A percentile compares a stretch with the other conserved stretches of the same genome.
These are phyloP conservation scores for Trichosporon sp. DNA, from an alignment of 1,284 basidiomycete species.

Conservation along the genomic window DNA sequence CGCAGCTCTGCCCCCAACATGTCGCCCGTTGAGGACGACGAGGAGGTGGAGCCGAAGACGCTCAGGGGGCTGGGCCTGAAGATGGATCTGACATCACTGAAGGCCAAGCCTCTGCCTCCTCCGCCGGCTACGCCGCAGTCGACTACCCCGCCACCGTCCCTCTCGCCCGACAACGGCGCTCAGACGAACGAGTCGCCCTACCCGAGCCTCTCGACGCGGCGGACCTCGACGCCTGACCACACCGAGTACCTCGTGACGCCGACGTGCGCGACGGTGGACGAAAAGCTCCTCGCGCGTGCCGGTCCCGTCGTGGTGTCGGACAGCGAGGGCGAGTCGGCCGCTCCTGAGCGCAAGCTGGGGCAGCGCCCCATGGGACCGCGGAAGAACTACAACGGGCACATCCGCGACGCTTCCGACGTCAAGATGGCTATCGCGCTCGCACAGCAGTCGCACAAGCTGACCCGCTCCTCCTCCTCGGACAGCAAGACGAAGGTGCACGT, in stretches of 20 bases:
- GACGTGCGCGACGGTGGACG: background rate
- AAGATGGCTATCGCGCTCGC: background rate
- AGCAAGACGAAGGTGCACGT: background rate
- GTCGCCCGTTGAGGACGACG: background rate
- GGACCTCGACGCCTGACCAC: background rate
- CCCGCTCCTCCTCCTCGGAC: background rate
- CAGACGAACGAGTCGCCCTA: background rate
- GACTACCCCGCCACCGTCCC: background rate
- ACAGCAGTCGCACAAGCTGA: background rate
- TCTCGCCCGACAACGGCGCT: background rate
- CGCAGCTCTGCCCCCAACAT: background rate
- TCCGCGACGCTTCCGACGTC: background rate
- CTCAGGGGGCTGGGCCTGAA: background rate
- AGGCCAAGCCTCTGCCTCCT: background rate
- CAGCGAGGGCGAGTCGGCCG: background rate
- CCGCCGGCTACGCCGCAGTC: background rate
- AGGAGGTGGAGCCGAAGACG: background rate
- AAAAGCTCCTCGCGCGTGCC: background rate
- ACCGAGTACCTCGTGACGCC: background rate
- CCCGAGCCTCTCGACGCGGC: background rate
- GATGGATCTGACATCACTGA: background rate
- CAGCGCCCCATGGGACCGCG: background rate
- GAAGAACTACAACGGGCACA: conserved; percentile 3
- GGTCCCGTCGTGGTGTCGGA: background rate
- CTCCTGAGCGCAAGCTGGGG: background rate